These are phyloP conservation scores for Chytriomyces sp. DNA, from an alignment of 192 early-diverging fungal genomes.

Conservation along the genomic window DNA sequence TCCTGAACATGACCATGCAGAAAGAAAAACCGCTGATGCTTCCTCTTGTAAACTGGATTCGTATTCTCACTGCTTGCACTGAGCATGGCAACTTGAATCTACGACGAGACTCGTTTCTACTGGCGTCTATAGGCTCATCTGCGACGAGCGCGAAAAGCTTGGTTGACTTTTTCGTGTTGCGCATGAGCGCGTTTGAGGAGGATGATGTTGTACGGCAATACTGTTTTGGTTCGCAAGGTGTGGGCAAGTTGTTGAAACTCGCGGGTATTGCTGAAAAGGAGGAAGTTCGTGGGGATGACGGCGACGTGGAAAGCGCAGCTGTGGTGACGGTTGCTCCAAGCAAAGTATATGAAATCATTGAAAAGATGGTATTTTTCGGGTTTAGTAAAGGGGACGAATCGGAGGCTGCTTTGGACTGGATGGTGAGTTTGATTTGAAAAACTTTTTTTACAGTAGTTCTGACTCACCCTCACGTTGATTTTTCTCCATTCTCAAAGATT, in stretches of 20 bases:
- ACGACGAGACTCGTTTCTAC: background rate
- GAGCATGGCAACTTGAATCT: background rate
- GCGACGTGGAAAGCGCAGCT: background rate
- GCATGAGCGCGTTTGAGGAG: background rate
- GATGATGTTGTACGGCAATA: background rate
- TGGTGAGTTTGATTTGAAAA: conserved; percentile 17
- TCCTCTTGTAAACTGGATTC: conserved; percentile 12
- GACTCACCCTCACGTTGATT: background rate
- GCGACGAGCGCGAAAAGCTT: conserved; percentile 7
- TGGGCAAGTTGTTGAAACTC: conserved; percentile 15
- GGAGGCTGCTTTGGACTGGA: background rate
- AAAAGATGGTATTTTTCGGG: conserved; percentile 8
- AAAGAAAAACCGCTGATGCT: background rate
- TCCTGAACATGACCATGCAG: background rate
- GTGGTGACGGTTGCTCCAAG: conserved; percentile 13
- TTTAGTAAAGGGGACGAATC: background rate
- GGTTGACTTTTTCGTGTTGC: conserved; percentile 23
- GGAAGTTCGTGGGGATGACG: background rate
- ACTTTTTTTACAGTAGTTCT: too few species aligned
- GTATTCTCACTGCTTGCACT: background rate
- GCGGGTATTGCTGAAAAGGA: background rate
- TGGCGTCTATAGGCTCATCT: conserved; percentile 1
- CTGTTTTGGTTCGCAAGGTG: conserved; percentile 9
- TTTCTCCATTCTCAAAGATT: background rate
- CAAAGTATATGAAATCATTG: conserved; percentile 16